Evolutionary conservation across 129 eudicot genomes (phyloP).

Genomic region (Flaveria bidentis): DNA sequence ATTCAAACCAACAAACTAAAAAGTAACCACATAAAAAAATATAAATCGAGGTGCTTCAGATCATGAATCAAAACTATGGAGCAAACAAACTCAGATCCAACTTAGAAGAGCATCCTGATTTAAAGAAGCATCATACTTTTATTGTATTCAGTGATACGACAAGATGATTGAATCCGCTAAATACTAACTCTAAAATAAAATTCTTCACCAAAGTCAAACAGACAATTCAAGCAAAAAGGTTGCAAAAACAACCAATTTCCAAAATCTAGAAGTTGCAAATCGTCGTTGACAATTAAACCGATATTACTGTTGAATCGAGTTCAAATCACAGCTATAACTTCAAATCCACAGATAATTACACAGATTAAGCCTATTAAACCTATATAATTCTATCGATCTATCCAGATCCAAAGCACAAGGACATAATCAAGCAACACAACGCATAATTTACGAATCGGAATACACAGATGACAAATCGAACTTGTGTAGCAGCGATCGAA

Average conservation of each 20-base stretch:
- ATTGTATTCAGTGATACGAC: background rate
- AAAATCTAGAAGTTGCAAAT: slow-evolving; percentile 2
- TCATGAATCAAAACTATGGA: background rate
- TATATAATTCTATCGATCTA: background rate
- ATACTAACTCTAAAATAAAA: background rate
- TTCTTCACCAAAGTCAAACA: background rate
- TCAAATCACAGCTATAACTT: background rate
- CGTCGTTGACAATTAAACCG: background rate
- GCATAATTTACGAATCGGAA: background rate
- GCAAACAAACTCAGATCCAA: background rate
- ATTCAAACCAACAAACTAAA: background rate
- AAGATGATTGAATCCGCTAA: background rate
- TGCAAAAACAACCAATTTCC: background rate
- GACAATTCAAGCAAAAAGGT: slow-evolving; percentile 1
- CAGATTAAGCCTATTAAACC: background rate
- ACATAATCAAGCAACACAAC: background rate
- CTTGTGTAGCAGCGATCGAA: background rate
- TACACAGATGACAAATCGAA: background rate
- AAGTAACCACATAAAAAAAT: background rate
- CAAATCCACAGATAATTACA: slow-evolving; percentile 3
- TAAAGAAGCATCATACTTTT: background rate
- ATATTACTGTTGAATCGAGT: background rate
- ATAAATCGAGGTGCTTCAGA: background rate
- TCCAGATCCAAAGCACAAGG: slow-evolving; percentile 13
- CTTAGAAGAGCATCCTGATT: slow-evolving; percentile 4